Conservation (phyloP, 345 rosid genomes). For the Triadica sebifera region DNA sequence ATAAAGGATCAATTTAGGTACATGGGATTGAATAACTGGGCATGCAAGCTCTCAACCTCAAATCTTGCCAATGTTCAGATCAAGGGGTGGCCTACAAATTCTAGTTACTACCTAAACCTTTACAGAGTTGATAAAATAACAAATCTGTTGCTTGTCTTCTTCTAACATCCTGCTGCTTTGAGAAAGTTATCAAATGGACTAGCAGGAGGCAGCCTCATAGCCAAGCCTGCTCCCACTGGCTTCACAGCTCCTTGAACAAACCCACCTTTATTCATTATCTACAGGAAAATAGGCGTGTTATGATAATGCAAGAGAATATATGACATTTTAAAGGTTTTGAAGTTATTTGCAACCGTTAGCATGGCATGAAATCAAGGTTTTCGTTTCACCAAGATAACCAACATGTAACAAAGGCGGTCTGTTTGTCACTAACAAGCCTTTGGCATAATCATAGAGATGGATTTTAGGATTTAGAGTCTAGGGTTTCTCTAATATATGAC, state of each 20-base stretch:
- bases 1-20: background rate
- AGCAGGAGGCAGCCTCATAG: slow-evolving; percentile 83
- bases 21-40: background rate
- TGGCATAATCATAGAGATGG: background rate
- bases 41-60: background rate
- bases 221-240: slow-evolving; percentile 42
- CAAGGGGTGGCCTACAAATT: background rate
- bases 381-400: no score
- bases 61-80: background rate
- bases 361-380: no score
- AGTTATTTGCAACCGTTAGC: background rate
- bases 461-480: background rate
- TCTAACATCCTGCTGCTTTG: slow-evolving; percentile 69
- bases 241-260: slow-evolving; percentile 21
- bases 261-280: slow-evolving; percentile 25
- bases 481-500: background rate
- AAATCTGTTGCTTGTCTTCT: background rate
- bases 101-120: slow-evolving; percentile 27
- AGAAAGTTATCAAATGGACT: slow-evolving; percentile 95
- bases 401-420: background rate
- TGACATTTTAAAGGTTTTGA: background rate
- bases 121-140: slow-evolving; percentile 14
- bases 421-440: background rate
- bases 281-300: slow-evolving; percentile 5
- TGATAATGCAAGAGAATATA: background rate